Evolutionary conservation across 2,329 filamentous ascomycete genomes (phyloP), one percentile per base, ranked within the genome.

Genomic region (Colletotrichum nymphaeae): DNA sequence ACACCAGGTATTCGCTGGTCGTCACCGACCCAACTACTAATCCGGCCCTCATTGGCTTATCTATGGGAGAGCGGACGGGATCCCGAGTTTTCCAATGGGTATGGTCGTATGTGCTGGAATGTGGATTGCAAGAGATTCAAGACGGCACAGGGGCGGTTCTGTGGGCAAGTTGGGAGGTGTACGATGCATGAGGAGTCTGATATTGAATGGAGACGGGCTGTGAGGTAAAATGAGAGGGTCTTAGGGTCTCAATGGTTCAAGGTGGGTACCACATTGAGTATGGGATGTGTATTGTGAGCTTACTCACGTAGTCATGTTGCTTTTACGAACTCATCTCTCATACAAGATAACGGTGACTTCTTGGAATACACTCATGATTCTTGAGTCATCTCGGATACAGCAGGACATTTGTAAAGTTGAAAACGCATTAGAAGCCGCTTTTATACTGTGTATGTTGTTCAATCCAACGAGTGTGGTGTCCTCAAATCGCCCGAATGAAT

Each of bases 181-280:
- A 19, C 4, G 8, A 22, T 8, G 8, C 19, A 22, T 8, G 42
- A 49, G 8, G n/a, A 49, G 42, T 0, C 0, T 49, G 0, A 0
- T 22, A 4, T 19, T 4, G 37, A 19, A 42, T 1, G 8, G 11
- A 1, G 1, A 49, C 0, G 42, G 0, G 42, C 8, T 49, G 4
- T 9, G 4, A 49, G 19, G 3, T 22, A 1, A 8, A 3, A 2
- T 11, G 1, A 8, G n/a, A 49, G 42, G 19, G 1, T 22, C 8
- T 0, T 22, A 2, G 8, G 19, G 3, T n/a, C 4, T 49, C 19
- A 49, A 49, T 49, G 16, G 8, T 0, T 22, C 19, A n/a, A 49
- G 1, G 0, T 49, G 42, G 42, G 1, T 22, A 11, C 42, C 0
- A 19, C 0, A 7, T 8, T 42, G 37, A 14, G 37, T 19, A 19